Percentiles rank a stretch among this genome's conserved stretches.
Evolutionary conservation across 108 stramenopile species (phyloP).

Genomic region (Skeletonema tropicum): DNA sequence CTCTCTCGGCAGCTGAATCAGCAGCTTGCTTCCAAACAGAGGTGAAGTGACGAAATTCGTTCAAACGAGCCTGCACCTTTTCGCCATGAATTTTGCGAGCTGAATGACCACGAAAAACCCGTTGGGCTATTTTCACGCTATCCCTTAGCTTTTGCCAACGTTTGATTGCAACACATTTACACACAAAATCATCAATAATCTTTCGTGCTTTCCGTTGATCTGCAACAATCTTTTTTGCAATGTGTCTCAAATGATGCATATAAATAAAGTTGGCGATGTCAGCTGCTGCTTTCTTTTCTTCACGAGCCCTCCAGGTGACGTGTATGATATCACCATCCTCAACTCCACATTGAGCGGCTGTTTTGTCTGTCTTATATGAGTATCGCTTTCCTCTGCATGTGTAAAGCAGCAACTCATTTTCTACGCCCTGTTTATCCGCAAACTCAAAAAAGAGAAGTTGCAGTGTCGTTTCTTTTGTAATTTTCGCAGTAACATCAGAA

Average conservation of each 20-base stretch:
- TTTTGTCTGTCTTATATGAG: background rate
- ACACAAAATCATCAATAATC: conserved; percentile 1
- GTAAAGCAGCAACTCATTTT: background rate
- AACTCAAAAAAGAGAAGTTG: background rate
- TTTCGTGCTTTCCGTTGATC: conserved; percentile 8
- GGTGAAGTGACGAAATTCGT: conserved; percentile 3
- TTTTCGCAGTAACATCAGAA: background rate
- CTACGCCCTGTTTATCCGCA: background rate
- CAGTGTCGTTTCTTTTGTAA: background rate
- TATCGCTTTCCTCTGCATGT: background rate
- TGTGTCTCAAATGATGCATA: background rate
- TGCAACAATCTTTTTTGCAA: background rate
- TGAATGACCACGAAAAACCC: conserved; percentile 3
- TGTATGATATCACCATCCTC: conserved; percentile 8
- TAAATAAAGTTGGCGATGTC: background rate
- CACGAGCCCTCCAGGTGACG: background rate
- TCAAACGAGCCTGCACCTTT: background rate
- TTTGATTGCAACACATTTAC: background rate
- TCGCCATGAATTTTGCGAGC: conserved; percentile 9
- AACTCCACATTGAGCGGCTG: background rate
- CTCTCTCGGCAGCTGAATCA: background rate
- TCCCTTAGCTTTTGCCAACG: background rate
- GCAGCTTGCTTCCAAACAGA: conserved; percentile 20
- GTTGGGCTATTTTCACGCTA: background rate
- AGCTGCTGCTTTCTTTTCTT: background rate